phyloP scores from a whole-genome alignment of 75 land plant species.

The Adiantum capillusveneris region DNA sequence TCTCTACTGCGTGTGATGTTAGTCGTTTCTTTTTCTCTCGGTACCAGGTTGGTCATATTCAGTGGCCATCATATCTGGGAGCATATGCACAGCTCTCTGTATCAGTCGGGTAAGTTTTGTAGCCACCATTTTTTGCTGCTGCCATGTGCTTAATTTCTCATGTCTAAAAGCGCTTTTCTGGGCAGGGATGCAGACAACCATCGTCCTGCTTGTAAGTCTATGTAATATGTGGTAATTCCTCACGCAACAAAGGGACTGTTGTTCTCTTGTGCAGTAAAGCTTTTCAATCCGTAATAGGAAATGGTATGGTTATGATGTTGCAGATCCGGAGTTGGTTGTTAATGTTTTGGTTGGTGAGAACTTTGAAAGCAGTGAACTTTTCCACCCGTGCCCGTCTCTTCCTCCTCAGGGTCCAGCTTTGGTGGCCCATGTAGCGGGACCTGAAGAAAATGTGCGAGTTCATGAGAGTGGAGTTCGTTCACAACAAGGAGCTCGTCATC shows the following conservation, averaged over 20 bases:
- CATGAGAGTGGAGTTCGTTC: not conserved
- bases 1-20: too few species aligned
- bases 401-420: not conserved
- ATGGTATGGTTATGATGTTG: not conserved
- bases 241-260: too few species aligned
- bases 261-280: too few species aligned
- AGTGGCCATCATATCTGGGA: not conserved
- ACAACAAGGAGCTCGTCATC: not conserved
- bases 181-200: not conserved
- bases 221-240: too few species aligned
- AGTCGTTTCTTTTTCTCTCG: too few species aligned
- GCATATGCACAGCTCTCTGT: slow-evolving; percentile 4
- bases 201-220: not conserved
- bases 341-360: not conserved
- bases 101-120: not conserved
- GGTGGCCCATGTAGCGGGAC: not conserved
- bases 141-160: too few species aligned
- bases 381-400: not conserved
- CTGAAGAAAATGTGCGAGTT: not conserved
- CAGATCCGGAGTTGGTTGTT: slow-evolving; percentile 1
- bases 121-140: not conserved
- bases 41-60: not conserved
- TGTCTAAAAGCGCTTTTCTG: too few species aligned
- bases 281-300: too few species aligned
- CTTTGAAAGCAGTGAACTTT: not conserved